Evolutionary conservation across 495 filamentous ascomycete species (phyloP).

Genomic region (Podospora sp.): DNA sequence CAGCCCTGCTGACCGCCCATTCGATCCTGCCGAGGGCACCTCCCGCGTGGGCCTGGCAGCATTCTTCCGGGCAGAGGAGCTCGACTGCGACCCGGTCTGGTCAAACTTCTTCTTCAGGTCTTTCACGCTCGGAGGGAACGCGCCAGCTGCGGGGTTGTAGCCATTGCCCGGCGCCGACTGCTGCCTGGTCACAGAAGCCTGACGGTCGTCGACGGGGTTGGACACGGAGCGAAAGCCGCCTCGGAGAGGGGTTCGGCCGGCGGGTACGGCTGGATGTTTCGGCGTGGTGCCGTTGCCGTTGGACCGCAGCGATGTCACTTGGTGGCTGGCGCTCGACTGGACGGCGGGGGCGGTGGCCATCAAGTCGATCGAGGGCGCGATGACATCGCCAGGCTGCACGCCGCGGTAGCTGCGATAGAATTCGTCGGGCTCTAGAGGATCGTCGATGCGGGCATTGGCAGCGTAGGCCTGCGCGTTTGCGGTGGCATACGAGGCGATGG

Average conservation of each 20-base stretch:
- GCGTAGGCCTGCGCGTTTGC: slow-evolving; percentile 43
- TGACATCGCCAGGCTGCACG: slow-evolving; percentile 33
- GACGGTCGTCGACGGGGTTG: slow-evolving; percentile 50
- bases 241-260: slow-evolving; percentile 34
- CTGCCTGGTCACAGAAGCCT: slow-evolving; percentile 28
- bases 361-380: slow-evolving; percentile 28
- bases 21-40: slow-evolving; percentile 33
- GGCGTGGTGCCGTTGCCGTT: slow-evolving; percentile 45
- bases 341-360: slow-evolving; percentile 35
- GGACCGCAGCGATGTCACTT: slow-evolving; percentile 35
- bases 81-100: slow-evolving; percentile 32
- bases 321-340: slow-evolving; percentile 32
- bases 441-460: slow-evolving; percentile 37
- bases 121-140: slow-evolving; percentile 53
- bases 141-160: slow-evolving; percentile 25
- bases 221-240: slow-evolving; percentile 50
- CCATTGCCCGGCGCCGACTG: slow-evolving; percentile 35
- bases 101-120: slow-evolving; percentile 60
- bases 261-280: slow-evolving; percentile 36
- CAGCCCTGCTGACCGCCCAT: slow-evolving; percentile 31
- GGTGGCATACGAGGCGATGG: slow-evolving; percentile 41
- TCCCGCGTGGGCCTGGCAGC: slow-evolving; percentile 38
- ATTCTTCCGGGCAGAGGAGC: slow-evolving; percentile 35
- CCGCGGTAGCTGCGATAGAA: slow-evolving; percentile 55
- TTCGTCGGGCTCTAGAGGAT: slow-evolving; percentile 50